Conservation (phyloP, 768 basidiomycete species). For the Piloderma croceum region DNA sequence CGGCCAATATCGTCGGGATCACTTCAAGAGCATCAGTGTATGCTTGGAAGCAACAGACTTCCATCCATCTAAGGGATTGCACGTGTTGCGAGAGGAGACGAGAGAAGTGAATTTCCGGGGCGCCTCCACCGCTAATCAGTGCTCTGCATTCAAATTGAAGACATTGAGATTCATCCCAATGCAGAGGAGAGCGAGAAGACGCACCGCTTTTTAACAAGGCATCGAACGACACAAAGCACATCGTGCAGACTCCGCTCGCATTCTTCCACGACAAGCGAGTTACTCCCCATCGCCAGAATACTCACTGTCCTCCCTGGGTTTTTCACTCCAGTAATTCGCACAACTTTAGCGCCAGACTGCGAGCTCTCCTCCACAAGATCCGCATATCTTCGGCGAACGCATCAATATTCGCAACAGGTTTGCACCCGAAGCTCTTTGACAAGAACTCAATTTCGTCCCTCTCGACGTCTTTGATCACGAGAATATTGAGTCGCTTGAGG, state of each 20-base stretch:
- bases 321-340: slow-evolving; percentile 91
- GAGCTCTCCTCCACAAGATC: slow-evolving; percentile 90
- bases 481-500: slow-evolving; percentile 93
- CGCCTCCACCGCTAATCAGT: slow-evolving; percentile 92
- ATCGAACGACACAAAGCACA: slow-evolving; percentile 96
- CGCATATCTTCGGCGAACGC: slow-evolving; percentile 96
- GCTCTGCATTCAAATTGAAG: slow-evolving; percentile 43
- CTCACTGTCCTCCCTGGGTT: slow-evolving; percentile 92
- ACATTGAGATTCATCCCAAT: background rate
- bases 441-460: slow-evolving; percentile 98
- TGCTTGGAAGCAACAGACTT: slow-evolving; percentile 98
- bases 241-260: slow-evolving; percentile 97
- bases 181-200: slow-evolving; percentile 15
- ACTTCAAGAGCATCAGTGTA: slow-evolving; percentile 97
- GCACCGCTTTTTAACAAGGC: slow-evolving; percentile 96
- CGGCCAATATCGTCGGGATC: slow-evolving; percentile 94
- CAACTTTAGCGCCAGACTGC: slow-evolving; percentile 81
- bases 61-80: slow-evolving; percentile 94
- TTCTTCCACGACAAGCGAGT: slow-evolving; percentile 91
- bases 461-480: slow-evolving; percentile 95
- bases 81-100: slow-evolving; percentile 85
- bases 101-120: slow-evolving; percentile 97
- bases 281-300: slow-evolving; percentile 91
- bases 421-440: slow-evolving; percentile 89
- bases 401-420: slow-evolving; percentile 95